Conservation (phyloP, 768 basidiomycete genomes). For the Sporobolomyces pararoseus region DNA sequence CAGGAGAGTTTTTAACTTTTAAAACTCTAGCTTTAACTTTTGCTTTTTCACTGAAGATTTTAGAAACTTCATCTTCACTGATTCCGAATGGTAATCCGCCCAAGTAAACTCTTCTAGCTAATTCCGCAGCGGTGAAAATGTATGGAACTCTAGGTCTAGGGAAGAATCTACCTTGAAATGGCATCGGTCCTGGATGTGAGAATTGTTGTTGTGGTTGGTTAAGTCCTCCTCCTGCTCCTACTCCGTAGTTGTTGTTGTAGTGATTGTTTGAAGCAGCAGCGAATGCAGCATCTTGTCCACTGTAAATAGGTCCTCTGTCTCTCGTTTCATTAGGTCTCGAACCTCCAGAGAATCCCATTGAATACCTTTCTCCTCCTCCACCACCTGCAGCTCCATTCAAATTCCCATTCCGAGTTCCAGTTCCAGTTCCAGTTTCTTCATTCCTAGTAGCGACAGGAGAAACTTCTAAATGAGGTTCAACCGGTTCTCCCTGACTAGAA, state of each 20-base stretch:
- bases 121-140: constrained; percentile 31
- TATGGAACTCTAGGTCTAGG: constrained; percentile 12
- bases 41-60: constrained; percentile 22
- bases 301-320: constrained; percentile 4
- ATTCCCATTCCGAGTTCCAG: neutral
- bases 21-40: constrained; percentile 27
- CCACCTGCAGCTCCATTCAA: neutral
- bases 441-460: neutral
- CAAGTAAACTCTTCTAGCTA: constrained; percentile 27
- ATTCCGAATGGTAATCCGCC: constrained; percentile 22
- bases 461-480: constrained; percentile 5
- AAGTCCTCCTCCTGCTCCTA: neutral
- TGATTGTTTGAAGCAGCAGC: neutral
- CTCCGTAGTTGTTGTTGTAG: neutral
- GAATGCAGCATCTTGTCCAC: neutral
- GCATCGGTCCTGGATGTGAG: neutral
- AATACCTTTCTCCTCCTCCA: neutral
- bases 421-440: neutral
- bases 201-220: neutral
- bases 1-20: constrained; percentile 20
- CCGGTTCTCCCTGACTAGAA: constrained; percentile 7
- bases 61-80: constrained; percentile 15
- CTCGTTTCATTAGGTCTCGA: neutral
- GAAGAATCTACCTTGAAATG: constrained; percentile 1
- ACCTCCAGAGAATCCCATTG: neutral